phyloP scores from a whole-genome alignment of 306 rosid genomes.

The Parietaria judaica region DNA sequence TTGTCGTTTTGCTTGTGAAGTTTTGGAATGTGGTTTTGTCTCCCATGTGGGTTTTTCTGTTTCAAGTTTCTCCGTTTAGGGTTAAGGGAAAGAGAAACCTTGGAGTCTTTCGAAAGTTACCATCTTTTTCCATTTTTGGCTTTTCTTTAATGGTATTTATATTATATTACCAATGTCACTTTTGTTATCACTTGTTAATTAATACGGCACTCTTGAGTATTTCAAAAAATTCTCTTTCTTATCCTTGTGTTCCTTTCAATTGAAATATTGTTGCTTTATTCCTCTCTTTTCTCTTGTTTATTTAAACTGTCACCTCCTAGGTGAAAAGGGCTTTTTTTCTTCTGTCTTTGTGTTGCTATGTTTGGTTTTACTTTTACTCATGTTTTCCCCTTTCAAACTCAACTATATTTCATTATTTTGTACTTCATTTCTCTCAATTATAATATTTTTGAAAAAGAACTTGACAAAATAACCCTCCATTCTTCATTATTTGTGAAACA shows the following conservation, averaged over 20 bases:
- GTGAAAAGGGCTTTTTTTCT: slow-evolving; percentile 1
- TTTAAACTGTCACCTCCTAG: neutral
- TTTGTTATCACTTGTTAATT: neutral
- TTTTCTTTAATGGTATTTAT: neutral
- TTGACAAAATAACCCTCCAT: too few species aligned
- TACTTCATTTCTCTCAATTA: neutral
- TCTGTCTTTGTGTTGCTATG: neutral
- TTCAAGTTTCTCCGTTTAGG: neutral
- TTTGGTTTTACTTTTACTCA: slow-evolving; percentile 1
- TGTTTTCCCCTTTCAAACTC: neutral
- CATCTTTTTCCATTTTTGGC: neutral
- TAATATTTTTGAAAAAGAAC: neutral
- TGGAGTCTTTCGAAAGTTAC: neutral
- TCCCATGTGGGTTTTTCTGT: neutral
- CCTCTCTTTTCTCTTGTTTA: neutral
- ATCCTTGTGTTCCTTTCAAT: neutral
- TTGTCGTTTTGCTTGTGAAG: slow-evolving; percentile 3
- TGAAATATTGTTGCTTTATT: neutral
- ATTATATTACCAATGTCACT: neutral
- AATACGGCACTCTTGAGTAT: neutral
- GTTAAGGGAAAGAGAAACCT: neutral
- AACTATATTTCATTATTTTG: neutral
- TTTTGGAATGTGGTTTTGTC: neutral
- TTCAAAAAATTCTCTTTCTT: slow-evolving; percentile 7
- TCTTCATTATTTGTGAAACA: too few species aligned